Percentiles rank a stretch among this genome's conserved stretches.
Conservation (phyloP, 768 basidiomycete genomes). For the Agaricus blazei region DNA sequence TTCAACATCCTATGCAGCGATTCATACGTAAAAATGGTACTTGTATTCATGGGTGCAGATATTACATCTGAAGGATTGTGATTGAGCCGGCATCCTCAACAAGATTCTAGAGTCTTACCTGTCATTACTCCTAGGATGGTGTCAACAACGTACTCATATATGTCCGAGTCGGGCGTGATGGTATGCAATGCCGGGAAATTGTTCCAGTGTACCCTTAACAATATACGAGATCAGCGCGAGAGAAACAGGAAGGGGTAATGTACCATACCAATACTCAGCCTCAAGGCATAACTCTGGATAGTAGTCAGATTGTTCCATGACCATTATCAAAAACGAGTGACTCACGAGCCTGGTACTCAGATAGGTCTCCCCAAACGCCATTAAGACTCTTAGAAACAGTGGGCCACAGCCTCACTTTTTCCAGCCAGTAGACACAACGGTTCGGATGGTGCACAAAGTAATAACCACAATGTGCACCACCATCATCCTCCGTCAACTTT, state of each 20-base stretch:
- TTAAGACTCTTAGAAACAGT: not conserved
- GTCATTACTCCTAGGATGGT: conserved; percentile 1
- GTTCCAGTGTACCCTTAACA: conserved; percentile 3
- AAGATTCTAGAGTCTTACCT: not conserved
- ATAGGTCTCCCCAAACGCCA: not conserved
- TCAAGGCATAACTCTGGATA: conserved; percentile 2
- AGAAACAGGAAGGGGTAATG: not conserved
- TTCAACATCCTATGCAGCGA: conserved; percentile 2
- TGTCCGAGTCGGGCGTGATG: not conserved
- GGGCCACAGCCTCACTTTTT: not conserved
- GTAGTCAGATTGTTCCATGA: not conserved
- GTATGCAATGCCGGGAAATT: not conserved
- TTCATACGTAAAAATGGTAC: not conserved
- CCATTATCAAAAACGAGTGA: no score
- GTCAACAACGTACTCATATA: conserved; percentile 1
- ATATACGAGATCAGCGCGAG: not conserved
- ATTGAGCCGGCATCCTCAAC: not conserved
- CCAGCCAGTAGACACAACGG: conserved; percentile 2
- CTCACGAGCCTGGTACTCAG: not conserved
- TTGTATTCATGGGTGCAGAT: not conserved
- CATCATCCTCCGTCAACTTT: not conserved
- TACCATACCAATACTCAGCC: conserved; percentile 2
- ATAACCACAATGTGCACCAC: not conserved
- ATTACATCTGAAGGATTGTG: not conserved
- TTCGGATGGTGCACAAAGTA: conserved; percentile 2